phyloP scores from a whole-genome alignment of 768 basidiomycete genomes.

The Astraeus odoratus region DNA sequence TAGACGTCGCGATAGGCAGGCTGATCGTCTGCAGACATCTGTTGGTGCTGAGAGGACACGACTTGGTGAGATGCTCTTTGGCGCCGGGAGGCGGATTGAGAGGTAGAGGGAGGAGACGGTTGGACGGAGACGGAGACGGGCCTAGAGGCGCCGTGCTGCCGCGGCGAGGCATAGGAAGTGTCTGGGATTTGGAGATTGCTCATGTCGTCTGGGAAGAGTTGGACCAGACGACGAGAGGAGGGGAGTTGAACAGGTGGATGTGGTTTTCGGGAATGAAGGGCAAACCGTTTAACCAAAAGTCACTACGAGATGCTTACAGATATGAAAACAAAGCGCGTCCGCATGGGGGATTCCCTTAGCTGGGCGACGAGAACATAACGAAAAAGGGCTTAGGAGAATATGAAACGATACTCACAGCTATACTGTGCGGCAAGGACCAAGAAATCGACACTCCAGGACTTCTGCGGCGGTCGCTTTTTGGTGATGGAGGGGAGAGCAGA shows the following conservation, averaged over 20 bases:
- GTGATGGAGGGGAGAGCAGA: constrained; percentile 9
- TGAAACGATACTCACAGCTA: no score
- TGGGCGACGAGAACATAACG: constrained; percentile 10
- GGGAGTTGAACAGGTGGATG: no score
- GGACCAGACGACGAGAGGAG: constrained; percentile 1
- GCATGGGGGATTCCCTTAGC: constrained; percentile 10
- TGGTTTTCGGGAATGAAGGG: constrained; percentile 6
- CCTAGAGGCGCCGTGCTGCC: constrained; percentile 35
- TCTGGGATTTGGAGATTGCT: constrained; percentile 41
- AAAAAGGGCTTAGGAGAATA: constrained; percentile 11
- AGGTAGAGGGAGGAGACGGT: constrained; percentile 37
- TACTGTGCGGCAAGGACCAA: no score
- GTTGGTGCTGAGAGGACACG: constrained; percentile 42
- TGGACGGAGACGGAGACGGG: constrained; percentile 56
- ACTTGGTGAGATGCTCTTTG: constrained; percentile 73
- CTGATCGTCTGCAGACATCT: constrained; percentile 31
- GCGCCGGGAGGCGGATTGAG: constrained; percentile 41
- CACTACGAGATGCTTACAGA: constrained; percentile 8
- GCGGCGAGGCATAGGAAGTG: constrained; percentile 37
- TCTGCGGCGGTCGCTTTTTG: no score
- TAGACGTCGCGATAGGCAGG: constrained; percentile 66
- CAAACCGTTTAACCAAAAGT: constrained; percentile 5
- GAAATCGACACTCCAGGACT: no score
- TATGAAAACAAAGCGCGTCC: constrained; percentile 19
- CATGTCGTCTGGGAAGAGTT: constrained; percentile 13